Evolutionary conservation across 495 filamentous ascomycete genomes (phyloP).

Genomic region (Delitschia confertaspora): DNA sequence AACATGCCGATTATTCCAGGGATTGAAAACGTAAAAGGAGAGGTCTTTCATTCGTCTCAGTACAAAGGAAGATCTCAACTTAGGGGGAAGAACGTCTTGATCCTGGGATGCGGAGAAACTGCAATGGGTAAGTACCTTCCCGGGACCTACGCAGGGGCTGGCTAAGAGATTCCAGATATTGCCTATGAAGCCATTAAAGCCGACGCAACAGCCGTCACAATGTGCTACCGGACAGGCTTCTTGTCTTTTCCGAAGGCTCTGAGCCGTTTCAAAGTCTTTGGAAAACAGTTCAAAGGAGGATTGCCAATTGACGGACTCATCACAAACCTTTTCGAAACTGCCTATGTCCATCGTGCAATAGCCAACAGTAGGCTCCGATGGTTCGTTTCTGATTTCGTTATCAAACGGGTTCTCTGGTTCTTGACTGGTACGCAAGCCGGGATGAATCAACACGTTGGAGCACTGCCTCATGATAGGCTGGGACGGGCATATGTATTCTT

Average conservation of each 20-base stretch:
- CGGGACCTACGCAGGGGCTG: background rate
- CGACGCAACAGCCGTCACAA: constrained; percentile 34
- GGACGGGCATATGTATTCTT: constrained; percentile 33
- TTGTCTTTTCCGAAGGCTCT: constrained; percentile 33
- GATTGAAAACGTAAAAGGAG: constrained; percentile 33
- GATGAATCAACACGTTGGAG: constrained; percentile 38
- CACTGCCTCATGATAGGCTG: constrained; percentile 28
- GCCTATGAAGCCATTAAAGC: constrained; percentile 37
- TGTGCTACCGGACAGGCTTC: constrained; percentile 40
- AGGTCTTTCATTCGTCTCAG: constrained; percentile 37
- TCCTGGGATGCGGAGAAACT: constrained; percentile 41
- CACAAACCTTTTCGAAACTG: constrained; percentile 42
- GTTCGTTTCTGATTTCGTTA: constrained; percentile 37
- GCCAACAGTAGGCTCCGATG: constrained; percentile 34
- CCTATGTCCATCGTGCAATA: constrained; percentile 41
- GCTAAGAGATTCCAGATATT: constrained; percentile 24
- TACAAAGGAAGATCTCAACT: constrained; percentile 39
- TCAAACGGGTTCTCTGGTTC: constrained; percentile 36
- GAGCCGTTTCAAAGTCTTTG: constrained; percentile 22
- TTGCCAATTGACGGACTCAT: constrained; percentile 38
- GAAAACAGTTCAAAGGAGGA: constrained; percentile 30
- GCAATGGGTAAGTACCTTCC: constrained; percentile 26
- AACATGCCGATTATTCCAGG: constrained; percentile 36
- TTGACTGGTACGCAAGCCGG: constrained; percentile 36
- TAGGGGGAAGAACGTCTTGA: constrained; percentile 34